phyloP scores from a whole-genome alignment of 148 eudicot species.

The Suaeda aralocaspica region DNA sequence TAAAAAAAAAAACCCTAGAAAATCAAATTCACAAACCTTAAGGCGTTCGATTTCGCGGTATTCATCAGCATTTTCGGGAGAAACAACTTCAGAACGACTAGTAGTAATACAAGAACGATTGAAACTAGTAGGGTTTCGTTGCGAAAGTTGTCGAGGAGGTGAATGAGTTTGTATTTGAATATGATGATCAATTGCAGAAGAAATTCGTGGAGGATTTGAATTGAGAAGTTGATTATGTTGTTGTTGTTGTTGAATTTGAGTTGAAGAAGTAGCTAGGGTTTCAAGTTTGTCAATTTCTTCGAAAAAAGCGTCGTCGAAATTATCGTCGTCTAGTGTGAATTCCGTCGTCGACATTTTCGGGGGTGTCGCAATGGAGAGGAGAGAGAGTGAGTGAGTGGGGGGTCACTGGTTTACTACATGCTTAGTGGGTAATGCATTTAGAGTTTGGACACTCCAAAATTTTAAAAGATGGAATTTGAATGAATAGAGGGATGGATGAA shows the following conservation, averaged over 20 bases:
- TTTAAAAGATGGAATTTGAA: too few relatives aligned
- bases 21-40: slow-evolving; percentile 34
- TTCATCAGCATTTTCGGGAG: slow-evolving; percentile 25
- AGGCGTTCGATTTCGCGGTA: slow-evolving; percentile 42
- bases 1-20: neutral
- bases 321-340: slow-evolving; percentile 45
- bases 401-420: neutral
- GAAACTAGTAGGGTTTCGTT: slow-evolving; percentile 28
- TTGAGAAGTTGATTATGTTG: neutral
- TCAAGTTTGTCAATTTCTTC: slow-evolving; percentile 34
- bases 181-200: slow-evolving; percentile 14
- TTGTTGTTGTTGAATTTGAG: slow-evolving; percentile 15
- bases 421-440: too few relatives aligned
- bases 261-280: slow-evolving; percentile 38
- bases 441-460: too few relatives aligned
- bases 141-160: slow-evolving; percentile 81
- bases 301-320: slow-evolving; percentile 43
- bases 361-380: too few relatives aligned
- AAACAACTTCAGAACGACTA: slow-evolving; percentile 21
- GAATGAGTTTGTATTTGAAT: slow-evolving; percentile 42
- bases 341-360: slow-evolving; percentile 17
- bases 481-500: too few relatives aligned
- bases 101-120: neutral
- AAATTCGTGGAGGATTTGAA: slow-evolving; percentile 11
- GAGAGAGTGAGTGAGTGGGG: neutral